Percentiles rank a stretch among this genome's conserved stretches.
Evolutionary conservation across 2,329 filamentous ascomycete species (phyloP).

Genomic region (Talaromyces sp.): DNA sequence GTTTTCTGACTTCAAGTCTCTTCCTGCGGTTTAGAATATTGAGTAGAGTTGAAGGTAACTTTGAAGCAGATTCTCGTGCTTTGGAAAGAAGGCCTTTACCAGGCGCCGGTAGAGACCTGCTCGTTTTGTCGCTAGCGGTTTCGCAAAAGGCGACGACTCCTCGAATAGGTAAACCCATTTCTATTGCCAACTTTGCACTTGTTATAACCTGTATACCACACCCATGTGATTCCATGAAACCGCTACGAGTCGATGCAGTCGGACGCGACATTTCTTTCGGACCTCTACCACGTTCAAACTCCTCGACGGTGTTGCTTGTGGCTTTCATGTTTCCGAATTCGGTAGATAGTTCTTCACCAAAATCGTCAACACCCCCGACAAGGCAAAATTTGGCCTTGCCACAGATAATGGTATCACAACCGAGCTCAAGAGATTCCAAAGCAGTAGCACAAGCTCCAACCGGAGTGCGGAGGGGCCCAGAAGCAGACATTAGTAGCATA

Average conservation of each 20-base stretch:
- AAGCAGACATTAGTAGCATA: conserved; percentile 95
- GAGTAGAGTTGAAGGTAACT: conserved; percentile 89
- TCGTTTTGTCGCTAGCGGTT: conserved; percentile 98
- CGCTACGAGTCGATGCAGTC: conserved; percentile 90
- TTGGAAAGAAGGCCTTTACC: conserved; percentile 78
- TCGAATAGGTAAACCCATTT: conserved; percentile 61
- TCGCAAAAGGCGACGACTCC: conserved; percentile 89
- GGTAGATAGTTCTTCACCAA: conserved; percentile 97
- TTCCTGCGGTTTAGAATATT: conserved; percentile 96
- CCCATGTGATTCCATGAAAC: conserved; percentile 99
- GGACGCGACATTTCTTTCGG: conserved; percentile 93
- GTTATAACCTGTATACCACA: conserved; percentile 52
- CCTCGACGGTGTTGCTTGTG: conserved; percentile 94
- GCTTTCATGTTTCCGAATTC: conserved; percentile 99
- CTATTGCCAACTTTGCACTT: conserved; percentile 6
- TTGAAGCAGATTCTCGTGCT: conserved; percentile 81
- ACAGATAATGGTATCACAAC: conserved; percentile 96
- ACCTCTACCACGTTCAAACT: conserved; percentile 89
- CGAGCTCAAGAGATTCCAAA: conserved; percentile 94
- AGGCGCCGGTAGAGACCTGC: conserved; percentile 93
- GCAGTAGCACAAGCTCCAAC: conserved; percentile 96
- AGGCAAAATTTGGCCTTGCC: conserved; percentile 84
- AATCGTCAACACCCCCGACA: conserved; percentile 97
- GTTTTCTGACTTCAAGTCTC: conserved; percentile 88
- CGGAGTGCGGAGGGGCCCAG: conserved; percentile 95